A percentile compares a stretch with the other conserved stretches of the same genome.
phyloP scores from a whole-genome alignment of 2,329 filamentous ascomycete species.

The Rhynchosporium secalis region DNA sequence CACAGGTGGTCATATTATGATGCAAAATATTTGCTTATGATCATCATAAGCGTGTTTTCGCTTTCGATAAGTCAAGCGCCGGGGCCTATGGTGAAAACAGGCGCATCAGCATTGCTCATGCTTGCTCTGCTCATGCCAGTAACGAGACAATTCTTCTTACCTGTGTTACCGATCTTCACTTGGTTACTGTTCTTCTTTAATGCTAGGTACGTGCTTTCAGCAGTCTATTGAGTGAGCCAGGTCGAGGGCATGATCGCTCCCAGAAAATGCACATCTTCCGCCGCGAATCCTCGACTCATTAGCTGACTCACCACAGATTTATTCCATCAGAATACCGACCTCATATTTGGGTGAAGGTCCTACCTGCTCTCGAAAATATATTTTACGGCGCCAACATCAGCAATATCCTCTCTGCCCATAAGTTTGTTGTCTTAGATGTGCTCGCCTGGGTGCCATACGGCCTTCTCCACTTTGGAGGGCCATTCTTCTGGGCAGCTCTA shows the following conservation, averaged over 20 bases:
- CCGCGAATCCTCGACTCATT: background rate
- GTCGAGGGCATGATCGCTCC: conserved; percentile 20
- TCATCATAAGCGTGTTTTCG: conserved; percentile 76
- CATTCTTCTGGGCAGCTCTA: conserved; percentile 72
- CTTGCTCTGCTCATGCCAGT: conserved; percentile 76
- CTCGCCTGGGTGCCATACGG: conserved; percentile 94
- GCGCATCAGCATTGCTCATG: conserved; percentile 65
- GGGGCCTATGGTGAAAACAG: conserved; percentile 75
- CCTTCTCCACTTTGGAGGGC: conserved; percentile 84
- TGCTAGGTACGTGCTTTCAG: conserved; percentile 60
- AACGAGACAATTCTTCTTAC: conserved; percentile 88
- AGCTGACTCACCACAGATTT: conserved; percentile 59
- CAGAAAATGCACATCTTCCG: conserved; percentile 16
- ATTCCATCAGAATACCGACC: conserved; percentile 86
- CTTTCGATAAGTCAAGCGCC: conserved; percentile 77
- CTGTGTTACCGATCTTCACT: conserved; percentile 78
- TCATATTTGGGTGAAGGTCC: conserved; percentile 91
- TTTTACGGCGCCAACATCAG: conserved; percentile 94
- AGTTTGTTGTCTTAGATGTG: conserved; percentile 78
- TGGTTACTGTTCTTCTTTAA: conserved; percentile 88
- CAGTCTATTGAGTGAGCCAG: background rate
- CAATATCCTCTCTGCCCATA: conserved; percentile 91
- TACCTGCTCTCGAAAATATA: conserved; percentile 93
- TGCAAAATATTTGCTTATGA: conserved; percentile 77
- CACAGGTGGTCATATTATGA: conserved; percentile 84